Conservation (phyloP, 176 grass and related monocot genomes). For the Juncus inflexus region DNA sequence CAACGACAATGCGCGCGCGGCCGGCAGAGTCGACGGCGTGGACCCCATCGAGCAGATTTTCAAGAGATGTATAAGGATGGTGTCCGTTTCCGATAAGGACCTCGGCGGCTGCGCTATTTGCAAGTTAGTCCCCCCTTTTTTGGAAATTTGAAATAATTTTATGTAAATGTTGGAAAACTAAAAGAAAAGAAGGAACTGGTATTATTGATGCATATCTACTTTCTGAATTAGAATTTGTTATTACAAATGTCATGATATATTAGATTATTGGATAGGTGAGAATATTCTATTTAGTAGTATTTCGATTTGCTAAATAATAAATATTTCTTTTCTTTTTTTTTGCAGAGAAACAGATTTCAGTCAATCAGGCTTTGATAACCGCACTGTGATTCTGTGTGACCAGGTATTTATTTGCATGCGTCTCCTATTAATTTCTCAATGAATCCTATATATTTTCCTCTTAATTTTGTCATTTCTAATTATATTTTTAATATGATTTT, state of each 20-base stretch:
- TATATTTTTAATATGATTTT: neutral
- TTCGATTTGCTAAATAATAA: neutral
- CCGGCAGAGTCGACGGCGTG: conserved; percentile 86
- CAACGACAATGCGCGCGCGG: conserved; percentile 95
- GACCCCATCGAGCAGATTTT: conserved; percentile 94
- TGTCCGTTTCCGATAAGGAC: conserved; percentile 52
- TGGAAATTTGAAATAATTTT: neutral
- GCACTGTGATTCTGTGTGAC: conserved; percentile 90
- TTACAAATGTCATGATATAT: too few species aligned
- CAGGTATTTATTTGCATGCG: conserved; percentile 51
- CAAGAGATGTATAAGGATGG: conserved; percentile 67
- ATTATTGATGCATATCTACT: too few species aligned
- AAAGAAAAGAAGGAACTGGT: too few species aligned
- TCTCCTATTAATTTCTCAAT: conserved; percentile 9
- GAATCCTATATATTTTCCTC: conserved; percentile 5
- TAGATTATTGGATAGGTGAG: too few species aligned
- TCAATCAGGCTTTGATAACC: conserved; percentile 76
- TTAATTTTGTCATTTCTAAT: conserved; percentile 20
- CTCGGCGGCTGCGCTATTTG: conserved; percentile 80
- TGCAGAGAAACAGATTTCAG: conserved; percentile 84
- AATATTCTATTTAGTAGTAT: neutral
- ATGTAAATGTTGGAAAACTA: too few species aligned
- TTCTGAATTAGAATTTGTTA: too few species aligned
- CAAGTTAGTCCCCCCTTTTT: conserved; percentile 51
- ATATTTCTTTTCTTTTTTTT: conserved; percentile 12